Percentiles rank a stretch among this genome's conserved stretches.
Conservation (phyloP, 805 yeast genomes). For the Cyberlindnera subsufficiens region DNA sequence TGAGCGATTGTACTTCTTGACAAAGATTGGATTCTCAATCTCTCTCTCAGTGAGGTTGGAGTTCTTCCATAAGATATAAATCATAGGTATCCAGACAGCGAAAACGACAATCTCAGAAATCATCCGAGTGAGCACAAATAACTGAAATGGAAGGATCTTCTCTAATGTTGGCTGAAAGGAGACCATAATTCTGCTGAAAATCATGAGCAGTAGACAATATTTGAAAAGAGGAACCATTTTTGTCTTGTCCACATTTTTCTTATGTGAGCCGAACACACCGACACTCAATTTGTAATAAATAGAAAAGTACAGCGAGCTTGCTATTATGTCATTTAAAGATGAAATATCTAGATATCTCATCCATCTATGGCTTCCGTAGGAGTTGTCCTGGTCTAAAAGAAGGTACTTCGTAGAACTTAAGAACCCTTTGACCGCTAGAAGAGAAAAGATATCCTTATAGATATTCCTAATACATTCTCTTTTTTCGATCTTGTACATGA, state of each 20-base stretch:
- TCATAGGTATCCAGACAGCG: constrained; percentile 16
- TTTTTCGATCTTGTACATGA: constrained; percentile 3
- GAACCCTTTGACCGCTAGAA: neutral
- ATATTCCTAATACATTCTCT: constrained; percentile 7
- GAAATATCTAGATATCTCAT: neutral
- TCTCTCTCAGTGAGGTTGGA: constrained; percentile 9
- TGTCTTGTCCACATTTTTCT: constrained; percentile 2
- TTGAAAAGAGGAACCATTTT: constrained; percentile 2
- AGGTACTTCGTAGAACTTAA: neutral
- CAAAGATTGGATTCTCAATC: constrained; percentile 11
- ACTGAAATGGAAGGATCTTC: constrained; percentile 25
- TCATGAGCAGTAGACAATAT: neutral
- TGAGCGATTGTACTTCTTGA: constrained; percentile 5
- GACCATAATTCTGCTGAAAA: neutral
- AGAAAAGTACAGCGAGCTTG: neutral
- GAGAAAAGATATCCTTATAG: constrained; percentile 4
- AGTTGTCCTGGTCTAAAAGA: neutral
- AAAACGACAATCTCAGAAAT: constrained; percentile 10
- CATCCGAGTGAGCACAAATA: constrained; percentile 4
- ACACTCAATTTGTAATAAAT: constrained; percentile 11
- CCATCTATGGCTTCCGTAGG: neutral
- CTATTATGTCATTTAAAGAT: neutral
- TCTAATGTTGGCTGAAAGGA: constrained; percentile 8
- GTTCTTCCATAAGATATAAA: constrained; percentile 13
- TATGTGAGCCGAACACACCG: constrained; percentile 10